A percentile compares a stretch with the other conserved stretches of the same genome.
Evolutionary conservation across 148 eudicot species (phyloP).

Genomic region (Silene conica): DNA sequence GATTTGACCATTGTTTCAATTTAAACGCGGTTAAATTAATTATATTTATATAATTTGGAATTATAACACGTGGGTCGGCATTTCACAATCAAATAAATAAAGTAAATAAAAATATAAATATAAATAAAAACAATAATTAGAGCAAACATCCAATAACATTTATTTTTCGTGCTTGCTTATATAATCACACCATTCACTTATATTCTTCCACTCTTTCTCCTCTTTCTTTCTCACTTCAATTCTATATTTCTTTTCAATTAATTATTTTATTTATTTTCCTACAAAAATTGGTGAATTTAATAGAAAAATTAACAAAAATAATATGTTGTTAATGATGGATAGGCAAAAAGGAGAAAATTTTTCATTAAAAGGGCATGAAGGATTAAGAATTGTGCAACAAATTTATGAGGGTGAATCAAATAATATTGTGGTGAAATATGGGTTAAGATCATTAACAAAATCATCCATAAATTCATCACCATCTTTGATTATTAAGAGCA

Average conservation of each 20-base stretch:
- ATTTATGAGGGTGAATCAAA: conserved; percentile 14
- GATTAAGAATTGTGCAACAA: conserved; percentile 22
- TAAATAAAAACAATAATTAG: not conserved
- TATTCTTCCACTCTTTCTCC: conserved; percentile 1
- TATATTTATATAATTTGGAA: not conserved
- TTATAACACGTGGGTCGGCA: conserved; percentile 13
- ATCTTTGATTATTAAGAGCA: not conserved
- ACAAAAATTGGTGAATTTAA: not conserved
- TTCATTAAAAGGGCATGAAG: conserved; percentile 8
- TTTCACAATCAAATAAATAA: not conserved
- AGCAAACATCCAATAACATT: not conserved
- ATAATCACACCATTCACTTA: conserved; percentile 4
- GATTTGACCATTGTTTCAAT: conserved; percentile 7
- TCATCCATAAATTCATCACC: conserved; percentile 13
- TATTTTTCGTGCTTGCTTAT: not conserved
- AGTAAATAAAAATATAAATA: not conserved
- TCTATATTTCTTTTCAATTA: too few species aligned
- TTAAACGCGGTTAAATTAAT: conserved; percentile 4
- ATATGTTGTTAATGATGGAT: conserved; percentile 11
- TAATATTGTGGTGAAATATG: conserved; percentile 28
- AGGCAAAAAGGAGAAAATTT: conserved; percentile 6
- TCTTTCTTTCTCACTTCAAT: not conserved
- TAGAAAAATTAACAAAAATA: not conserved
- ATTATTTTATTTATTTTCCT: not conserved
- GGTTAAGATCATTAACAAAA: conserved; percentile 21